Conservation (phyloP, 2,329 filamentous ascomycete species). For the Drechslerella stenobrocha region DNA sequence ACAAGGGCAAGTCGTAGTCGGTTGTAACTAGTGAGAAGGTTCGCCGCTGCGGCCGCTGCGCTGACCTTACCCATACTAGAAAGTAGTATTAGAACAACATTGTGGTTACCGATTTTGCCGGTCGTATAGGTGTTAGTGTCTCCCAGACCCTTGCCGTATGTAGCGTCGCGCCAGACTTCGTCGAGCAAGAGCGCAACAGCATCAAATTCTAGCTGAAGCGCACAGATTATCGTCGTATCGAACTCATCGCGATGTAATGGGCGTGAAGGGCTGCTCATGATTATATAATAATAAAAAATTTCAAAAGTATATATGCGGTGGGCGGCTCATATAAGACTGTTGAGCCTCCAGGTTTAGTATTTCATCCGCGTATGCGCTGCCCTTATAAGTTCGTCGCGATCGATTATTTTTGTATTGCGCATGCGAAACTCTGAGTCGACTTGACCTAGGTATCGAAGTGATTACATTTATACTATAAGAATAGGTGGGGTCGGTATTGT, state of each 20-base stretch:
- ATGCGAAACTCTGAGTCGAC: no score
- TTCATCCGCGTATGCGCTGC: no score
- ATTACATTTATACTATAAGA: no score
- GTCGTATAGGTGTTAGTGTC: conserved; percentile 54
- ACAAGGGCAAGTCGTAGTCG: conserved; percentile 54
- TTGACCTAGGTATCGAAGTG: no score
- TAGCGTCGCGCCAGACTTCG: conserved; percentile 51
- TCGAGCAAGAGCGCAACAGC: conserved; percentile 54
- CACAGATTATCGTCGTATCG: conserved; percentile 56
- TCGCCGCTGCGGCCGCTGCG: conserved; percentile 52
- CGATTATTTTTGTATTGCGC: no score
- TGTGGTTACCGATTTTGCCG: conserved; percentile 54
- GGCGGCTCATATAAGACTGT: no score
- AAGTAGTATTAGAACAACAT: conserved; percentile 55
- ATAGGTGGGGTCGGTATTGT: no score
- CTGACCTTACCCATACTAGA: conserved; percentile 53
- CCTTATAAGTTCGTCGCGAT: no score
- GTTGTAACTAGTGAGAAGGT: conserved; percentile 54
- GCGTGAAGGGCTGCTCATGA: not conserved
- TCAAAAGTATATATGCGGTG: no score
- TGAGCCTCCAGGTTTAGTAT: no score
- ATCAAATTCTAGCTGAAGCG: conserved; percentile 54
- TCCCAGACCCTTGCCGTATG: conserved; percentile 17
- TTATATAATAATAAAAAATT: no score
- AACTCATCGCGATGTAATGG: conserved; percentile 52